phyloP scores from a whole-genome alignment of 2,329 filamentous ascomycete genomes.

The Chaetoscypha palmicola region DNA sequence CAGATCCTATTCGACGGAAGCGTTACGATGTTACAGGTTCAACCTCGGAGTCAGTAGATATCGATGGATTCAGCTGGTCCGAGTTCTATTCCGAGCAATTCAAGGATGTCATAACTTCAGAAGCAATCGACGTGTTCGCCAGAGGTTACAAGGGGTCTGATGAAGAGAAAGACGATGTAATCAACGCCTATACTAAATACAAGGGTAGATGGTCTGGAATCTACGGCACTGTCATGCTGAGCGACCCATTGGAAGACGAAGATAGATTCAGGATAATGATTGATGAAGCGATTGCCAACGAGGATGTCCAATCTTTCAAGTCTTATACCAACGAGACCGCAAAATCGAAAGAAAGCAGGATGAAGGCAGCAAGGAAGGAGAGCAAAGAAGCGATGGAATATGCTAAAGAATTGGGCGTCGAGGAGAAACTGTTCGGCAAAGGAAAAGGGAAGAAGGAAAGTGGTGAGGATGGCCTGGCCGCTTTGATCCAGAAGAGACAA shows the following conservation, averaged over 20 bases:
- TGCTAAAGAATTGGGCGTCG: slow-evolving; percentile 66
- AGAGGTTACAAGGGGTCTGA: slow-evolving; percentile 76
- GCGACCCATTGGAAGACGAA: slow-evolving; percentile 76
- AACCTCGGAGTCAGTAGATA: slow-evolving; percentile 73
- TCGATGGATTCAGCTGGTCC: slow-evolving; percentile 83
- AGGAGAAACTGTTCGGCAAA: slow-evolving; percentile 59
- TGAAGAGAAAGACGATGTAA: slow-evolving; percentile 73
- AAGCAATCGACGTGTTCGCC: slow-evolving; percentile 70
- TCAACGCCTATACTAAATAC: slow-evolving; percentile 65
- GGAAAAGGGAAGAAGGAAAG: slow-evolving; percentile 38
- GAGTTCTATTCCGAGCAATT: slow-evolving; percentile 85
- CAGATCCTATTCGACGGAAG: slow-evolving; percentile 69
- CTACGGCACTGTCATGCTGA: slow-evolving; percentile 82
- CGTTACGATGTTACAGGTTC: slow-evolving; percentile 88
- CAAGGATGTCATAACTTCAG: slow-evolving; percentile 64
- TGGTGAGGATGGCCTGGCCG: slow-evolving; percentile 53
- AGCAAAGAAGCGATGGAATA: slow-evolving; percentile 66
- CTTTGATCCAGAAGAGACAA: slow-evolving; percentile 67
- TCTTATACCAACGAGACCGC: slow-evolving; percentile 70
- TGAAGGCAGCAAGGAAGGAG: slow-evolving; percentile 59
- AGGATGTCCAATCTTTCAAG: slow-evolving; percentile 58
- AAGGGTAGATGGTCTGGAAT: slow-evolving; percentile 71
- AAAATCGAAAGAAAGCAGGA: slow-evolving; percentile 51
- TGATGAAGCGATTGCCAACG: slow-evolving; percentile 66
- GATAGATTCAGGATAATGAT: slow-evolving; percentile 76